A percentile compares a stretch with the other conserved stretches of the same genome.
Evolutionary conservation across 345 rosid genomes (phyloP).

Genomic region (Aquilaria malaccensis): DNA sequence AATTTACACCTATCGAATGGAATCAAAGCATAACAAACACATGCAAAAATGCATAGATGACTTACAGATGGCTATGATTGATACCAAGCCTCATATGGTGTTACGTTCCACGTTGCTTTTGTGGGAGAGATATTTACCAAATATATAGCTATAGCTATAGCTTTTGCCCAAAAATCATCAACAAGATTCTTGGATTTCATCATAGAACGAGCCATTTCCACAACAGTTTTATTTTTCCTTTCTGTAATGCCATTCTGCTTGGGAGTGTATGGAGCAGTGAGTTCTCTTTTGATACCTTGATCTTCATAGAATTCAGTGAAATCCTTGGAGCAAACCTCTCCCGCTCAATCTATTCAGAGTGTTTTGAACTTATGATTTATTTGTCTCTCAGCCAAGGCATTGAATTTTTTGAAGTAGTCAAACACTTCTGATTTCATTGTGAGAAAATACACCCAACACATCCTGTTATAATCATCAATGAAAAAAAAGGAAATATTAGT

Average conservation of each 20-base stretch:
- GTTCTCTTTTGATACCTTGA: no score
- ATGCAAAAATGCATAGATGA: not conserved
- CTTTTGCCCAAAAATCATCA: not conserved
- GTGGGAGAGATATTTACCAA: not conserved
- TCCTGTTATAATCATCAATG: not conserved
- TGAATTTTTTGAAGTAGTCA: no score
- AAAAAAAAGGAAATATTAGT: not conserved
- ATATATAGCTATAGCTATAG: not conserved
- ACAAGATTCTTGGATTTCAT: not conserved
- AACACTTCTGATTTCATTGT: no score
- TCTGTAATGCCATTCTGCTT: no score
- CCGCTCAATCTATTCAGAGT: no score
- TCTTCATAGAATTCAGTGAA: no score
- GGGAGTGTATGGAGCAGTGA: no score
- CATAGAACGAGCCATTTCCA: no score
- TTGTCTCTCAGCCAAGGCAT: no score
- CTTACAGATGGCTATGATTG: not conserved
- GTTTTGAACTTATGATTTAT: no score
- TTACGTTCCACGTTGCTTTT: not conserved
- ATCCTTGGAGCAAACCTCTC: no score
- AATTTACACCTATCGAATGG: not conserved
- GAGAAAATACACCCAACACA: not conserved
- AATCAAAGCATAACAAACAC: not conserved
- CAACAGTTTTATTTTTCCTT: no score
- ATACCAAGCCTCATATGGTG: not conserved